phyloP scores from a whole-genome alignment of 2,329 filamentous ascomycete genomes.

The Rutstroemia sydowiana region DNA sequence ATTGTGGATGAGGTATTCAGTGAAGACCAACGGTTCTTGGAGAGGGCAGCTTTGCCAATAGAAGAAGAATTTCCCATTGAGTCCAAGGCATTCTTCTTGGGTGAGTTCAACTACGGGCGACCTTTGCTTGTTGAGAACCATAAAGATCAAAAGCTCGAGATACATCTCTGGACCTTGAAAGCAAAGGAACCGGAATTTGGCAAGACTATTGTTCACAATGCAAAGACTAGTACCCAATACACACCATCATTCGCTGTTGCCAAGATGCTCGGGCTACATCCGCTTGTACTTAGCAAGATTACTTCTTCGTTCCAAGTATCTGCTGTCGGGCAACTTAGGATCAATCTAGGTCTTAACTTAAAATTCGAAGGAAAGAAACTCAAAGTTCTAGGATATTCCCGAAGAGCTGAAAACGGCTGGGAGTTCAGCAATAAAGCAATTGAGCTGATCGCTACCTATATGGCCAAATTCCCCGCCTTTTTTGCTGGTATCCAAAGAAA shows the following conservation, averaged over 20 bases:
- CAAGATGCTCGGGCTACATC: constrained; percentile 71
- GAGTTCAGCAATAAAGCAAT: constrained; percentile 87
- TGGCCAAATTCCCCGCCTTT: constrained; percentile 91
- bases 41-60: constrained; percentile 78
- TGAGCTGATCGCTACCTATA: constrained; percentile 75
- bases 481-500: constrained; percentile 82
- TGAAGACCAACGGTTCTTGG: constrained; percentile 87
- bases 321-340: constrained; percentile 64
- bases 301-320: constrained; percentile 88
- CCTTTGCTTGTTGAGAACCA: constrained; percentile 79
- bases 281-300: constrained; percentile 87
- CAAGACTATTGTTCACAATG: constrained; percentile 60
- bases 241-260: constrained; percentile 85
- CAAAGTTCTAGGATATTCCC: constrained; percentile 92
- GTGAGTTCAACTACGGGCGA: constrained; percentile 85
- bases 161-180: constrained; percentile 67
- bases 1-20: constrained; percentile 86
- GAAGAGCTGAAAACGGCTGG: constrained; percentile 81
- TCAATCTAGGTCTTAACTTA: constrained; percentile 89
- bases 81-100: constrained; percentile 84
- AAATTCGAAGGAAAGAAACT: constrained; percentile 95
- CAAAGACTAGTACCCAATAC: constrained; percentile 68
- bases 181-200: constrained; percentile 77
- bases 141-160: constrained; percentile 64
- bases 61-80: constrained; percentile 84